These are phyloP conservation scores for Spirogloea muscicola DNA, from an alignment of 139 green algal species.

Conservation along the genomic window DNA sequence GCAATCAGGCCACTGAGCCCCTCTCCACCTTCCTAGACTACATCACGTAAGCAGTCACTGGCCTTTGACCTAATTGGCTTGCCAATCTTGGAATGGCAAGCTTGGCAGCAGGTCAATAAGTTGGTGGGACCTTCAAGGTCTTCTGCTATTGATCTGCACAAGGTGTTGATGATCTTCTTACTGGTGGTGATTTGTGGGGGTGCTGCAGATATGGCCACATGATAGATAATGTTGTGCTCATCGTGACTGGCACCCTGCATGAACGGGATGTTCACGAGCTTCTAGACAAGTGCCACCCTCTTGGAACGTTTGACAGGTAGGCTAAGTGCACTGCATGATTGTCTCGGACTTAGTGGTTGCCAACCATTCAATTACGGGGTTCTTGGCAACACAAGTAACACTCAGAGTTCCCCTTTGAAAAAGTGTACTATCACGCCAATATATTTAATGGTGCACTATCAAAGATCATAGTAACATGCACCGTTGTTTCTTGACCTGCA, in stretches of 20 bases:
- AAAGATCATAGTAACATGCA: too few species aligned
- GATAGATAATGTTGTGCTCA: conserved; percentile 99
- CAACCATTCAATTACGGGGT: background rate
- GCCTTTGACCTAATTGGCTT: too few species aligned
- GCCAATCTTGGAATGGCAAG: too few species aligned
- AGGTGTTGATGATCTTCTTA: too few species aligned
- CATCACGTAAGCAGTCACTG: conserved; percentile 75
- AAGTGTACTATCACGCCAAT: too few species aligned
- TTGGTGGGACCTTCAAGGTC: too few species aligned
- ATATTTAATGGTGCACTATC: too few species aligned
- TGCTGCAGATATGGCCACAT: conserved; percentile 91
- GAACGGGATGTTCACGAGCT: conserved; percentile 96
- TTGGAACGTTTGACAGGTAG: conserved; percentile 94
- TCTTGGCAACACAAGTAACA: too few species aligned
- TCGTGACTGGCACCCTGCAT: conserved; percentile 94
- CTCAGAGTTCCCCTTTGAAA: too few species aligned
- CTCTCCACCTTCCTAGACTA: conserved; percentile 94
- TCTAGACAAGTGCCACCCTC: conserved; percentile 95
- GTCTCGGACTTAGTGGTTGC: background rate
- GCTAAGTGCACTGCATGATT: background rate
- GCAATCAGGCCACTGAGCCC: conserved; percentile 76
- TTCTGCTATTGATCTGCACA: too few species aligned
- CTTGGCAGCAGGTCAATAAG: too few species aligned
- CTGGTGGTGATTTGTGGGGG: too few species aligned
- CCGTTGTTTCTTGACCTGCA: conserved; percentile 37